Base-by-base conservation (phyloP, 176 grass and related monocot genomes). In the Eragrostis nindensis region DNA sequence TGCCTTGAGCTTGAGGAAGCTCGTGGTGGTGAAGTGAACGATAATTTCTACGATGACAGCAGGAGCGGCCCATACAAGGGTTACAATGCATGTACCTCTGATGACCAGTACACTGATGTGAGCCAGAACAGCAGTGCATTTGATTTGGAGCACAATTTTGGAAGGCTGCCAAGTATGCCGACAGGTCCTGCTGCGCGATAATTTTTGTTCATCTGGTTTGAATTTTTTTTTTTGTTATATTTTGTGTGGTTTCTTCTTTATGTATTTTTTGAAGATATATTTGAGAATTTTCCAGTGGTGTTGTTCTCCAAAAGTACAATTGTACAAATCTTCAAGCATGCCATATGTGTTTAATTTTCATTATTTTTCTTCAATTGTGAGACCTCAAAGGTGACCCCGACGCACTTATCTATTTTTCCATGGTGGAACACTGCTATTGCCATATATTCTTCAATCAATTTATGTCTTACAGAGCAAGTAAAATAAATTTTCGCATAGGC, bases 141-240 rank as follows among this genome's bases (percentile, higher is more conserved):
- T 66, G 87, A 87, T 67, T 24, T 71, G 38, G 91, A 90, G 18
- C 65, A 82, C 21, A 57, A 73, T 44, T 63, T 93, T 6, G 56
- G 29, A 21, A 93, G 84, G 44, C 27, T 38, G 47, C 36, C 84
- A 44, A 85, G 85, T 21, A 82, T 82, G 66, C 7, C 13, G 26
- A 75, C 38, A 0, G 84, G 91, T 8, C 91, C 87, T 22, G 48
- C 44, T 36, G 76, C 77, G 2, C 70, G 91, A 55, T 93, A 63
- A 87, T 12, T 22, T 14, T 47, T 13, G 8, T 47, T 13, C 32
- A 36, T 36, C 4, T 36, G 32, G 32, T 36, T 36, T 36, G 32
- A 36, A 36, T 36, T 2, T 36, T 1, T 36, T n/a, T n/a, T 36
- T 36, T 36, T 36, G 32, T 36, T 36, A 36, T 4, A 36, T 36